Percentiles rank a stretch among this genome's conserved stretches.
These are phyloP conservation scores for Cubamyces sp. DNA, from an alignment of 768 basidiomycete species.

Conservation along the genomic window DNA sequence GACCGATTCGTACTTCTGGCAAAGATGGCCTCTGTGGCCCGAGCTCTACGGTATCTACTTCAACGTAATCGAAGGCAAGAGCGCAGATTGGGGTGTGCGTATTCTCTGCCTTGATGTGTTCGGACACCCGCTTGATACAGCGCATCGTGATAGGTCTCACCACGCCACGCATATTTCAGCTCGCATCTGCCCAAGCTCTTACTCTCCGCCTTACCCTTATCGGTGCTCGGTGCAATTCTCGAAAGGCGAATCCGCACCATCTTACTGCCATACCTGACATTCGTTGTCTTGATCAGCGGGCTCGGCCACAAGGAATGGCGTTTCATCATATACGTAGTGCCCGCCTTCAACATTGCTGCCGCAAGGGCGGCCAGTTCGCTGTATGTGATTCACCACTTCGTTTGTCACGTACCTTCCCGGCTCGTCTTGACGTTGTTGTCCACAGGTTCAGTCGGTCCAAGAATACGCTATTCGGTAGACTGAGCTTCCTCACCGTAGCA, in stretches of 20 bases:
- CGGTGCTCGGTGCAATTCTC: conserved; percentile 51
- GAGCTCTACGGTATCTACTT: conserved; percentile 80
- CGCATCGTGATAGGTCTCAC: conserved; percentile 58
- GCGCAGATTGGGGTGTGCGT: conserved; percentile 90
- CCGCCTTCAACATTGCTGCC: conserved; percentile 78
- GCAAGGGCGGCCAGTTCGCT: conserved; percentile 65
- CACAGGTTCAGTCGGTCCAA: conserved; percentile 54
- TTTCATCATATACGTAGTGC: conserved; percentile 88
- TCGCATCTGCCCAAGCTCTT: conserved; percentile 78
- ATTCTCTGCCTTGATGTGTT: background rate
- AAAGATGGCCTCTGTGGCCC: conserved; percentile 76
- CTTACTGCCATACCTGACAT: conserved; percentile 53
- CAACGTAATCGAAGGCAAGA: conserved; percentile 87
- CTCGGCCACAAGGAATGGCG: conserved; percentile 98
- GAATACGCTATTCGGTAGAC: conserved; percentile 46
- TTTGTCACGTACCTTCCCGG: background rate
- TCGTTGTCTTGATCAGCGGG: conserved; percentile 67
- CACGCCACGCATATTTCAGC: conserved; percentile 67
- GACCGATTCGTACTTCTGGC: conserved; percentile 91
- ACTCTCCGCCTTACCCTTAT: conserved; percentile 63
- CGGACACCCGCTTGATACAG: background rate
- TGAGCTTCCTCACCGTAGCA: conserved; percentile 51
- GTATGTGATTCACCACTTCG: conserved; percentile 47
- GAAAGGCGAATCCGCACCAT: conserved; percentile 56
- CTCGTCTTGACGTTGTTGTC: background rate